Evolutionary conservation across 768 basidiomycete genomes (phyloP).

Genomic region (Mycena filopes): DNA sequence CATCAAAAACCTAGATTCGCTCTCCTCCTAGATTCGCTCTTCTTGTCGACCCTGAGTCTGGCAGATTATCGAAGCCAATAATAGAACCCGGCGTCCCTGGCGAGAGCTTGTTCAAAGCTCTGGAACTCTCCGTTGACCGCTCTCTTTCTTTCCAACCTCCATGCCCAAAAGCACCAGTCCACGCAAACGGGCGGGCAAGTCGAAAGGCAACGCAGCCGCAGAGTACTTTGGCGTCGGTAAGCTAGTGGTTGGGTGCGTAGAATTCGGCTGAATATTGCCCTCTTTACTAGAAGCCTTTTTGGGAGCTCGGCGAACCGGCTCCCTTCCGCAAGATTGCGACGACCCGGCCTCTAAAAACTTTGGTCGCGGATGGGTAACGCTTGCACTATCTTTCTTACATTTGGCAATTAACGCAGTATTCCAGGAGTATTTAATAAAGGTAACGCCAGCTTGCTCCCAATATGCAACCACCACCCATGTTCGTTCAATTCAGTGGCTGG

Average conservation of each 20-base stretch:
- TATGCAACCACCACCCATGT: background rate
- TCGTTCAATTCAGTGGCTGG: slow-evolving; percentile 8
- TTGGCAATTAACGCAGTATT: background rate
- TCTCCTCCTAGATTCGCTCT: too few relatives aligned
- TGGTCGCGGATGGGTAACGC: slow-evolving; percentile 11
- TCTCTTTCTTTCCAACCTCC: background rate
- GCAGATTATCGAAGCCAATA: too few relatives aligned
- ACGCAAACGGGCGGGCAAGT: background rate
- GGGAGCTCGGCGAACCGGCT: slow-evolving; percentile 2
- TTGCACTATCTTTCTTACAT: too few relatives aligned
- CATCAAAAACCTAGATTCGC: too few relatives aligned
- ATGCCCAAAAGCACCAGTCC: too few relatives aligned
- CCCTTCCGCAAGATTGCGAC: background rate
- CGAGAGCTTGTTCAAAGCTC: too few relatives aligned
- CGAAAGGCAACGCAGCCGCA: background rate
- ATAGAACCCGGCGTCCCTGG: too few relatives aligned
- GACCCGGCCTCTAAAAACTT: background rate
- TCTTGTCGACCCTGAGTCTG: too few relatives aligned
- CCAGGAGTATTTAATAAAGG: slow-evolving; percentile 10
- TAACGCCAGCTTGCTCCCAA: background rate
- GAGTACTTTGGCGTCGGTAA: slow-evolving; percentile 7
- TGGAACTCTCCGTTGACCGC: too few relatives aligned
- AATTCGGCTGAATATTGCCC: background rate
- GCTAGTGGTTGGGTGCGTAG: background rate
- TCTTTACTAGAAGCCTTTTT: background rate